A percentile compares a stretch with the other conserved stretches of the same genome.
Conservation (phyloP, 208 protist genomes). For the Blastocrithidia nonstop region DNA sequence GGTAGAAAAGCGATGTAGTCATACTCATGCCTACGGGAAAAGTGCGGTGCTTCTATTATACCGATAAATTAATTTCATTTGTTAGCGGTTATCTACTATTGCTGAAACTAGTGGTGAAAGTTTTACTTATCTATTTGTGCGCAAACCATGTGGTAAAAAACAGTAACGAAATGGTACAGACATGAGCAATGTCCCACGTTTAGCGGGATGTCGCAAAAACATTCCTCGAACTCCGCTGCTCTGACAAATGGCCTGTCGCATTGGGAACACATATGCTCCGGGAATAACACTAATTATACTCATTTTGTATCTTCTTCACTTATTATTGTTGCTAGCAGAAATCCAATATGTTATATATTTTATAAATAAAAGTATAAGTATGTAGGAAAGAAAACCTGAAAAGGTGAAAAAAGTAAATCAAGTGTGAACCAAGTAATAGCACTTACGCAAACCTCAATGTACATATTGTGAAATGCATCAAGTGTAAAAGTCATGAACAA, state of each 20-base stretch:
- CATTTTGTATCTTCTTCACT: neutral
- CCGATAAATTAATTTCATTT: conserved; percentile 16
- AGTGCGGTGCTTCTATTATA: conserved; percentile 33
- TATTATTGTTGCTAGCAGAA: neutral
- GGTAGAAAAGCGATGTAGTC: conserved; percentile 35
- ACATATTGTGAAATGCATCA: too few species aligned
- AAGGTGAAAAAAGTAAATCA: neutral
- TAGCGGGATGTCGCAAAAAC: conserved; percentile 11
- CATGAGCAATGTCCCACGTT: conserved; percentile 23
- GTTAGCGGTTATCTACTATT: neutral
- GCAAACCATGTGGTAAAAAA: conserved; percentile 18
- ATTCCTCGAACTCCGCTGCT: conserved; percentile 51
- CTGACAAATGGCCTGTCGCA: conserved; percentile 13
- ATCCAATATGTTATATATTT: conserved; percentile 1
- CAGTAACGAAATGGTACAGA: conserved; percentile 38
- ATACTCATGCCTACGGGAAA: conserved; percentile 40
- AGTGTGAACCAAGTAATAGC: neutral
- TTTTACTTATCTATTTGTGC: neutral
- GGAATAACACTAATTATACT: neutral
- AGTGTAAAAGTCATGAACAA: too few species aligned
- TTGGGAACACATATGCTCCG: conserved; percentile 6
- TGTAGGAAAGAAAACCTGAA: neutral
- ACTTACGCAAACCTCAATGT: neutral
- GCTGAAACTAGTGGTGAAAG: neutral
- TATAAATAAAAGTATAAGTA: neutral